These are phyloP conservation scores for Phytopythium cucurbitacearum DNA, from an alignment of 352 stramenopile genomes.

Conservation along the genomic window DNA sequence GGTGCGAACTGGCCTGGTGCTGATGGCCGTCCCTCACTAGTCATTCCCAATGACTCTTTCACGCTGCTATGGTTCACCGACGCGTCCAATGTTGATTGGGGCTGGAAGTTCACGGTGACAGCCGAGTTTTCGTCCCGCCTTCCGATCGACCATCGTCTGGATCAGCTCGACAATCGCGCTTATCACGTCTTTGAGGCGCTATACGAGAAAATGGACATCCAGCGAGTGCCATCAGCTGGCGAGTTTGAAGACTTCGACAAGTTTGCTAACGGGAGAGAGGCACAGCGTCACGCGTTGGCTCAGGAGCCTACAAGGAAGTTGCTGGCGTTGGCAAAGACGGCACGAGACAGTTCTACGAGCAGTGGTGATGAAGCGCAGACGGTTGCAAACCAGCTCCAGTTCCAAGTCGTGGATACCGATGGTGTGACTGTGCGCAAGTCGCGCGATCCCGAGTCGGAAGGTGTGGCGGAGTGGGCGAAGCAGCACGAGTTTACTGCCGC, in stretches of 20 bases:
- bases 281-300: slow-evolving; percentile 1
- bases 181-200: slow-evolving; percentile 66
- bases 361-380: not conserved
- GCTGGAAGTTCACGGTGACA: slow-evolving; percentile 75
- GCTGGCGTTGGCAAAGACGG: slow-evolving; percentile 3
- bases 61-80: slow-evolving; percentile 84
- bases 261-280: slow-evolving; percentile 10
- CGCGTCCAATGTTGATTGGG: slow-evolving; percentile 86
- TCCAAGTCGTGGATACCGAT: slow-evolving; percentile 21
- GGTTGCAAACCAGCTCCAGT: slow-evolving; percentile 7
- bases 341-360: not conserved
- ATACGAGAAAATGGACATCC: slow-evolving; percentile 52
- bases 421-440: slow-evolving; percentile 22
- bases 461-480: slow-evolving; percentile 12
- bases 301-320: slow-evolving; percentile 27
- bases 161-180: slow-evolving; percentile 54
- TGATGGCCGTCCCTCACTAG: slow-evolving; percentile 47
- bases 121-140: slow-evolving; percentile 49
- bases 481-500: slow-evolving; percentile 13
- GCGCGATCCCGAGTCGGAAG: slow-evolving; percentile 7
- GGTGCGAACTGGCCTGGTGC: slow-evolving; percentile 80
- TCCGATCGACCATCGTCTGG: slow-evolving; percentile 39
- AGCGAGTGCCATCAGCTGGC: slow-evolving; percentile 26
- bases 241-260: slow-evolving; percentile 55
- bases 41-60: slow-evolving; percentile 78